Conservation (phyloP, 75 land plant species). For the Pinus albicaulis region DNA sequence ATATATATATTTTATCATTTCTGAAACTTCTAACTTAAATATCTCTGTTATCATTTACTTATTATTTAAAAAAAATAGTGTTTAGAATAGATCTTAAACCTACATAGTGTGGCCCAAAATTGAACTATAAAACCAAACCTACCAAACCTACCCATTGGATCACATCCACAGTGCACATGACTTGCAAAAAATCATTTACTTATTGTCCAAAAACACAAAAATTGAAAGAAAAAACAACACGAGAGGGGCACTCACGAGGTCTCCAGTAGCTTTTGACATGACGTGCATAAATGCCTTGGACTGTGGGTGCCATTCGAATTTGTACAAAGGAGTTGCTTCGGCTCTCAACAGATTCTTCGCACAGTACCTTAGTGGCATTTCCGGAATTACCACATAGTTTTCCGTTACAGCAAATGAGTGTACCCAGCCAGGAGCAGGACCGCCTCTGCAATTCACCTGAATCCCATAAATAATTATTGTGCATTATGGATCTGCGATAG, state of each 20-base stretch:
- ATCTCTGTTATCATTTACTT: too few relatives aligned
- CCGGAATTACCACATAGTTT: constrained; percentile 70
- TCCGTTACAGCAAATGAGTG: constrained; percentile 87
- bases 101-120: too few relatives aligned
- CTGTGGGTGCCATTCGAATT: constrained; percentile 78
- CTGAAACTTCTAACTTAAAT: too few relatives aligned
- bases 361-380: constrained; percentile 79
- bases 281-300: constrained; percentile 73
- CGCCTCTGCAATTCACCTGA: constrained; percentile 64
- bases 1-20: too few relatives aligned
- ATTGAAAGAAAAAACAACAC: background rate
- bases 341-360: constrained; percentile 61
- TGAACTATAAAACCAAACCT: too few relatives aligned
- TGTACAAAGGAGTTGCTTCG: constrained; percentile 70
- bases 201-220: too few relatives aligned
- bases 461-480: background rate
- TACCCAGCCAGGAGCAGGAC: constrained; percentile 80
- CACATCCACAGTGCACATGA: too few relatives aligned
- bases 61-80: too few relatives aligned
- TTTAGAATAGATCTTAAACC: too few relatives aligned
- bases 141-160: too few relatives aligned
- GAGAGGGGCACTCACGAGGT: constrained; percentile 28
- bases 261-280: constrained; percentile 65
- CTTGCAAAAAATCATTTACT: too few relatives aligned
- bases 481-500: background rate